Evolutionary conservation across 1,284 basidiomycete genomes (phyloP).

Genomic region (Leccinum griseonigrum): DNA sequence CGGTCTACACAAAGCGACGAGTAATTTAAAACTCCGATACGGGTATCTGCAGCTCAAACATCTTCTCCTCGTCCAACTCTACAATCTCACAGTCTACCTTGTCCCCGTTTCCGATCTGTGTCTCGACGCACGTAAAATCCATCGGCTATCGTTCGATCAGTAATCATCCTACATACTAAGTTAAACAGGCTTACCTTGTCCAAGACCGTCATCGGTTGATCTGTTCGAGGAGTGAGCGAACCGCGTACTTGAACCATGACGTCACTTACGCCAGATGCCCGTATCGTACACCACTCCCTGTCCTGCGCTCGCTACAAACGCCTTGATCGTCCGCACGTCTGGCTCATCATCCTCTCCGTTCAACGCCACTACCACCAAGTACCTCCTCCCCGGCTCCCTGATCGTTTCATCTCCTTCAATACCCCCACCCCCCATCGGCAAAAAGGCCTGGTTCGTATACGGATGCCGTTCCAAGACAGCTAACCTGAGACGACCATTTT

Average conservation of each 20-base stretch:
- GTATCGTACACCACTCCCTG: conserved; percentile 85
- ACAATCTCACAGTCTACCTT: conserved; percentile 76
- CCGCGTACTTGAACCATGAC: neutral
- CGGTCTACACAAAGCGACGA: conserved; percentile 10
- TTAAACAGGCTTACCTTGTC: conserved; percentile 50
- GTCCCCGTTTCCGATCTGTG: conserved; percentile 76
- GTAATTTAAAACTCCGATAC: conserved; percentile 26
- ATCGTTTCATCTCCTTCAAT: conserved; percentile 42
- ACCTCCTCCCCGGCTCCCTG: conserved; percentile 50
- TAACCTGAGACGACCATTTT: conserved; percentile 51
- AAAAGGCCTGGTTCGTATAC: conserved; percentile 83
- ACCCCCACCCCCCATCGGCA: conserved; percentile 71
- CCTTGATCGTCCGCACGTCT: conserved; percentile 68
- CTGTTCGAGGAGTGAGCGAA: conserved; percentile 37
- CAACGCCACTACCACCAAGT: conserved; percentile 82
- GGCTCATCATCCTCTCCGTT: conserved; percentile 76
- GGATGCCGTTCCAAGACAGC: conserved; percentile 73
- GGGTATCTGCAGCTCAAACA: conserved; percentile 34
- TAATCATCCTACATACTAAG: neutral
- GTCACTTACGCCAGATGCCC: conserved; percentile 82
- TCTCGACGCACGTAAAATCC: conserved; percentile 83
- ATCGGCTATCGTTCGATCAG: conserved; percentile 46
- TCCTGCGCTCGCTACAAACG: conserved; percentile 74
- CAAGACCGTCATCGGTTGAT: conserved; percentile 83
- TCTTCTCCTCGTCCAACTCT: conserved; percentile 42